Conservation (phyloP, 495 filamentous ascomycete genomes). For the Aeminium ludgeri region DNA sequence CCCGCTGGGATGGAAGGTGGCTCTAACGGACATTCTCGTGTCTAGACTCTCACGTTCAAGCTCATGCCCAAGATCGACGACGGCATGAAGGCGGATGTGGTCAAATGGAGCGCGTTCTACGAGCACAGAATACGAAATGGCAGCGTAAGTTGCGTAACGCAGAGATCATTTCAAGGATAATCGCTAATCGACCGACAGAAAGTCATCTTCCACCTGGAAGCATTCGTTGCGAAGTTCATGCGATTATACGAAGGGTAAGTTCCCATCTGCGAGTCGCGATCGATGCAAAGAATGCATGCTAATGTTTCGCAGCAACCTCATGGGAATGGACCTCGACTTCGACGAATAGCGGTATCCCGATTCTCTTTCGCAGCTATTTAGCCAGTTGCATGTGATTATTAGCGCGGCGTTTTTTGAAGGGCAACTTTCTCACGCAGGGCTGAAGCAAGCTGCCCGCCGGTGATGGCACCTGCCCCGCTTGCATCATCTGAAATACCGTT, state of each 20-base stretch:
- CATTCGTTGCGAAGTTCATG: constrained; percentile 98
- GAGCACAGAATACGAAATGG: constrained; percentile 85
- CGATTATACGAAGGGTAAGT: constrained; percentile 65
- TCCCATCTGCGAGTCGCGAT: background rate
- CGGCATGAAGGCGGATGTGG: constrained; percentile 72
- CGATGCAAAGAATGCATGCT: background rate
- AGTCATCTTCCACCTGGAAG: constrained; percentile 94
- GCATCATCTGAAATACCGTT: constrained; percentile 3
- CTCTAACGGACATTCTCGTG: too few species aligned
- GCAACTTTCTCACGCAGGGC: constrained; percentile 2
- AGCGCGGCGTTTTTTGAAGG: constrained; percentile 9
- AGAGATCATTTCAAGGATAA: background rate
- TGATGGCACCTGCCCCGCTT: constrained; percentile 6
- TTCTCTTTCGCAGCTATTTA: background rate
- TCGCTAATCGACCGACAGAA: constrained; percentile 35
- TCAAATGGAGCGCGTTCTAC: constrained; percentile 92
- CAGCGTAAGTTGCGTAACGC: constrained; percentile 32
- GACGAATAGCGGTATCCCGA: constrained; percentile 4
- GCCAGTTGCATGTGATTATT: constrained; percentile 1
- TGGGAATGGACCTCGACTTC: constrained; percentile 64
- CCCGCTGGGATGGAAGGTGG: background rate
- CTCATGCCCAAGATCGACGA: constrained; percentile 77
- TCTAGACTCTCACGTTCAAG: constrained; percentile 81
- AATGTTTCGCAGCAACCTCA: constrained; percentile 44
- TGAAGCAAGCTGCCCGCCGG: background rate